Evolutionary conservation across 106 monocot species (phyloP).

Genomic region (Dendrobium chrysotoxum): DNA sequence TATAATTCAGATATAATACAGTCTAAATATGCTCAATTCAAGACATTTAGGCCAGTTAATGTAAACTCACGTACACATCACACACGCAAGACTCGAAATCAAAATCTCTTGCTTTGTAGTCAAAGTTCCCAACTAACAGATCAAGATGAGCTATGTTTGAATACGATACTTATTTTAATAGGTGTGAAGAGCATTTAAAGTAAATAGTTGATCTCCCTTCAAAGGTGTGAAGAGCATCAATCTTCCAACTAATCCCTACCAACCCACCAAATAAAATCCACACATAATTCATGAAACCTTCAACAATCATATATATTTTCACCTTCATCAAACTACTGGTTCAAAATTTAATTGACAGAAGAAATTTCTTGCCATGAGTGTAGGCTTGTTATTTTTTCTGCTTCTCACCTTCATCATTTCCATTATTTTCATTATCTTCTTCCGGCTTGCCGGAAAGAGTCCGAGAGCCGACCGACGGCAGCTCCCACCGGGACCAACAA

Average conservation of each 20-base stretch:
- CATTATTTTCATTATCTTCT: not conserved
- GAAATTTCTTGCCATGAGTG: not conserved
- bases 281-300: slow-evolving; percentile 1
- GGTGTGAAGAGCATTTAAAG: no score
- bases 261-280: not conserved
- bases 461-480: not conserved
- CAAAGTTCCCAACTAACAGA: no score
- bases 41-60: no score
- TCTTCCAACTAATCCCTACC: not conserved
- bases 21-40: no score
- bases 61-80: no score
- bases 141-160: no score
- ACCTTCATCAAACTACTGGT: not conserved
- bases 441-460: not conserved
- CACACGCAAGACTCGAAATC: no score
- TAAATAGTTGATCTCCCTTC: no score
- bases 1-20: no score
- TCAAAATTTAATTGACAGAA: not conserved
- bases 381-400: not conserved
- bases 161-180: no score
- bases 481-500: slow-evolving; percentile 70
- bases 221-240: not conserved
- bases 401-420: not conserved
- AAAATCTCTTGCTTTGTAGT: no score
- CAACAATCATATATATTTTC: not conserved